Base-by-base conservation (phyloP, 2,329 filamentous ascomycete genomes). In the Pleurostoma richardsiae region DNA sequence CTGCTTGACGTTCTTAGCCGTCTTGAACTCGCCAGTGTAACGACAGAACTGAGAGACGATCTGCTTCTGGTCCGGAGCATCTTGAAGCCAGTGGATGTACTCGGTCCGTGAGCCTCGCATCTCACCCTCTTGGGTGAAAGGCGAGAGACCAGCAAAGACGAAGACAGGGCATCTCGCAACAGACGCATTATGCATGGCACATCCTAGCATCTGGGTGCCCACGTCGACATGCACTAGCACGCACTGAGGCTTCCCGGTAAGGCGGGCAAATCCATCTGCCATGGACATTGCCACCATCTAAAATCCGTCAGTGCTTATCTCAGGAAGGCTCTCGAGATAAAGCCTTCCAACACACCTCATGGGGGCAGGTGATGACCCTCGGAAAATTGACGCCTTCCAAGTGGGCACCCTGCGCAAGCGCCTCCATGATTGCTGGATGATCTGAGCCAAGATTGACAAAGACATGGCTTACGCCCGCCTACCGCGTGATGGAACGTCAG, bases 241-340 rank as follows among this genome's bases (percentile, higher is more conserved):
- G 49, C 80, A 85, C 65, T 91, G 87, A 0, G 86, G 85, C 54
- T 86, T 80, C 45, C 80, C 80, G 5, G 83, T 88, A 36, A 88
- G 65, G 30, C 86, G 77, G 36, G 88, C 86, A 59, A 88, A 90
- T 44, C 88, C 88, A 62, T 92, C 88, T 10, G 88, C 88, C 84
- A 90, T 88, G 49, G 86, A 91, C 57, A 92, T 77, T 29, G 88
- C 88, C 5, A 91, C 87, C 86, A 91, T 91, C 82, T 89, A n/a
- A 19, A 19, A 51, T 40, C n/a, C n/a, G 40, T 48, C 26, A 45
- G 11, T 19, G 19, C 19, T 19, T 19, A 19, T 19, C 19, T 19
- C 19, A 19, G 19, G 2, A 19, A 19, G 19, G 19, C 19, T 19
- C 19, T 19, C 19, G 19, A 19, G 19, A 19, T 19, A 19, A 19